A percentile compares a stretch with the other conserved stretches of the same genome.
Evolutionary conservation across 2,329 filamentous ascomycete genomes (phyloP).

Genomic region (Ceratocystiopsis brevicomis): DNA sequence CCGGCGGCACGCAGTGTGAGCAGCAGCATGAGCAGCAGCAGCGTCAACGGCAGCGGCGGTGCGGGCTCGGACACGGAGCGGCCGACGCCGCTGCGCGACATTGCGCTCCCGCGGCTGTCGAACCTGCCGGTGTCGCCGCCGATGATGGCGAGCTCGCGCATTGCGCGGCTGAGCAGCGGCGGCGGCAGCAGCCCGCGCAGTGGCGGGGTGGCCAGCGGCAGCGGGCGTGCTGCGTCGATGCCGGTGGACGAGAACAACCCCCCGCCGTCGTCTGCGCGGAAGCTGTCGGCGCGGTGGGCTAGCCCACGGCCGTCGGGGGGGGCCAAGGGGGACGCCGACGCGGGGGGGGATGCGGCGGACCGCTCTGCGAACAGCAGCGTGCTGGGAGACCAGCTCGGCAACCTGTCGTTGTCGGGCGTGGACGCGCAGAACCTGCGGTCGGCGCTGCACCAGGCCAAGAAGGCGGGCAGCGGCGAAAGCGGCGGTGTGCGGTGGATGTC

Average conservation of each 20-base stretch:
- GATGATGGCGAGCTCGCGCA: conserved; percentile 14
- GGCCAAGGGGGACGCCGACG: too few relatives aligned
- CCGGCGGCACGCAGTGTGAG: conserved; percentile 13
- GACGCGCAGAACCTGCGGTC: conserved; percentile 30
- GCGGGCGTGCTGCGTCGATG: conserved; percentile 8
- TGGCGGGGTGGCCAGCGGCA: neutral
- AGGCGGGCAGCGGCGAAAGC: conserved; percentile 11
- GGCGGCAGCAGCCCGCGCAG: conserved; percentile 11
- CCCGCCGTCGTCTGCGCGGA: conserved; percentile 11
- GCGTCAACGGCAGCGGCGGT: too few relatives aligned
- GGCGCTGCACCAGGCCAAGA: conserved; percentile 33
- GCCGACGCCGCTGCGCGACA: conserved; percentile 26
- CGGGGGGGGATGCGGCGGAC: too few relatives aligned
- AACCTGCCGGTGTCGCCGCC: conserved; percentile 30
- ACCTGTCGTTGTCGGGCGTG: conserved; percentile 12
- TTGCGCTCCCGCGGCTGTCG: conserved; percentile 28
- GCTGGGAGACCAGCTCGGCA: too few relatives aligned
- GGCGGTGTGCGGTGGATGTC: too few relatives aligned
- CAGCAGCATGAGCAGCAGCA: too few relatives aligned
- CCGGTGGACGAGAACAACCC: conserved; percentile 32
- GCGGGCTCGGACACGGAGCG: conserved; percentile 1
- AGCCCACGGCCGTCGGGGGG: too few relatives aligned
- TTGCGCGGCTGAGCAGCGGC: conserved; percentile 7
- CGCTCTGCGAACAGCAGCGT: too few relatives aligned
- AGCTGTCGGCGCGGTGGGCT: too few relatives aligned